phyloP scores from a whole-genome alignment of 805 yeast genomes.

The Saitoella complicata region DNA sequence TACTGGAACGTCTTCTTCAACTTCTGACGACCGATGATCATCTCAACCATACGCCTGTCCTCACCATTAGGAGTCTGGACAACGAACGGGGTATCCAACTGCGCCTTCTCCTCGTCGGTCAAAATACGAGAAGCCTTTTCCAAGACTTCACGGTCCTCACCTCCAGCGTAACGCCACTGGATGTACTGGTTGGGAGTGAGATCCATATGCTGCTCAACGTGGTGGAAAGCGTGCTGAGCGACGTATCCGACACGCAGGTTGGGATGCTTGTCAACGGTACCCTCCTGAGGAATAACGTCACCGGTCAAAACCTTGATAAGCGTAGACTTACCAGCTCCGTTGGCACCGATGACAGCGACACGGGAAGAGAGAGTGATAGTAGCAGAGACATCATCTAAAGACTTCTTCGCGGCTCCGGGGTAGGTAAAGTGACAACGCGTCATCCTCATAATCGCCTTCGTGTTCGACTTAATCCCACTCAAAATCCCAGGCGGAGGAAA shows the following conservation, averaged over 20 bases:
- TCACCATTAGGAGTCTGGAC: conserved; percentile 77
- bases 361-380: conserved; percentile 91
- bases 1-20: conserved; percentile 92
- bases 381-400: conserved; percentile 63
- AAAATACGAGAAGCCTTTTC: conserved; percentile 85
- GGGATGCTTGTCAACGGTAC: conserved; percentile 94
- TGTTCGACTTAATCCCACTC: conserved; percentile 90
- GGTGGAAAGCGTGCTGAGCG: conserved; percentile 97
- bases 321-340: conserved; percentile 98
- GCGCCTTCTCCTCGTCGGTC: conserved; percentile 57
- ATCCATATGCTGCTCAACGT: conserved; percentile 92
- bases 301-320: conserved; percentile 85
- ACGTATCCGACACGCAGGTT: conserved; percentile 95
- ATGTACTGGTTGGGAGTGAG: conserved; percentile 94
- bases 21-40: conserved; percentile 93
- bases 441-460: conserved; percentile 86
- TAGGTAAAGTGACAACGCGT: conserved; percentile 70
- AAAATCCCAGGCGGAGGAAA: conserved; percentile 97
- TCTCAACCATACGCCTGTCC: conserved; percentile 69
- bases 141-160: conserved; percentile 94
- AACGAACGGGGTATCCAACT: conserved; percentile 64
- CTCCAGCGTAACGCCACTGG: conserved; percentile 96
- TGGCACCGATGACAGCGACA: conserved; percentile 92
- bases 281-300: conserved; percentile 70
- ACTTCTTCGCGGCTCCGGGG: conserved; percentile 79